Evolutionary conservation across 371 early-diverging fungal species (phyloP), one percentile per base, ranked within the genome.

Genomic region (Paraphysoderma sedebokerense): DNA sequence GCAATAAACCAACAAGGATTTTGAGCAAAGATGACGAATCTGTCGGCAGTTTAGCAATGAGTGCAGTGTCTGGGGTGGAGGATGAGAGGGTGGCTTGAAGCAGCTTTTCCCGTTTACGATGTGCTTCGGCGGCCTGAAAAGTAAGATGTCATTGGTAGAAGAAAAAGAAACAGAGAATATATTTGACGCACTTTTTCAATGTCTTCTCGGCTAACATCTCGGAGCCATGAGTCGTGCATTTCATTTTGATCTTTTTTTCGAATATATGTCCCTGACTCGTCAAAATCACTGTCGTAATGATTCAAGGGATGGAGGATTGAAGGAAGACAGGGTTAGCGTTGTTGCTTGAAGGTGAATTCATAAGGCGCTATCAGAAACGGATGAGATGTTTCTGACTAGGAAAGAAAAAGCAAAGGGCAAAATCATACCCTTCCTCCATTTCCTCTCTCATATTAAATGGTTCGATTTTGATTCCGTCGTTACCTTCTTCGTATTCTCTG

Each of bases 361-460:
- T n/a, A n/a, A n/a, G n/a, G n/a, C n/a, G n/a, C n/a, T n/a, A n/a
- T n/a, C n/a, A n/a, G 19, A 8, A 9, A 6, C 19, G 37, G 9
- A 13, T 2, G 41, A 12, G 8, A 41, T 22, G 19, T 24, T n/a
- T 5, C 39, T 13, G 17, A 3, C 36, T n/a, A 36, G 26, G 4
- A 23, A 39, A 39, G n/a, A 23, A n/a, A 24, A 27, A 30, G 20
- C 39, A 38, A 46, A 30, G 6, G 12, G 27, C 23, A 11, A 7
- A 15, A 7, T 0, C 48, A 17, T 15, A 50, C 48, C 51, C 51
- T 3, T 50, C 27, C 9, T 47, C 23, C 17, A 48, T 11, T 47
- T 50, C 51, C 11, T 32, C 51, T 12, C 26, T 17, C 51, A 50
- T 46, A 24, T 50, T 50, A 31, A 50, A 50, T 11, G 51, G 47